Percentiles rank a stretch among this genome's conserved stretches.
phyloP scores from a whole-genome alignment of 441 rosid genomes.

The Arabidopsis hybrid region DNA sequence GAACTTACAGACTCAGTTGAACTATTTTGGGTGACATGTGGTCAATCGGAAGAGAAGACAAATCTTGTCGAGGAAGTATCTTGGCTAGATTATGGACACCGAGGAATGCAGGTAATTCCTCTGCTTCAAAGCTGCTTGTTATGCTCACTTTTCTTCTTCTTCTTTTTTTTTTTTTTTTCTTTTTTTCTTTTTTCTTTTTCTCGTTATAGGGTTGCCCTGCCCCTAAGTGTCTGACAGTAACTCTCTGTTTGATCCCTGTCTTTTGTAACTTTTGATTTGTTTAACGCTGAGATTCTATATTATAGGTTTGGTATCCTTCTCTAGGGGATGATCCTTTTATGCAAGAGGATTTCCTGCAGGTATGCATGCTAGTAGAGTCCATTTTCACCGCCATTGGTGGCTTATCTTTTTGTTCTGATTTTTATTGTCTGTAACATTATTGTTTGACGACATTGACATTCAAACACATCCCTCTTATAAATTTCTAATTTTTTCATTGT shows the following conservation, averaged over 20 bases:
- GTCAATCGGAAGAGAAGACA: slow-evolving; percentile 88
- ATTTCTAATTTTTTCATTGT: background rate
- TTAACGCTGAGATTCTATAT: slow-evolving; percentile 57
- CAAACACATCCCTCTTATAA: background rate
- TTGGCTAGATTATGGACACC: slow-evolving; percentile 97
- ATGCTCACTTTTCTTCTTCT: slow-evolving; percentile 8
- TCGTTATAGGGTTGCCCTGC: slow-evolving; percentile 11
- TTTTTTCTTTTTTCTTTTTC: background rate
- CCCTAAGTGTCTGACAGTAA: background rate
- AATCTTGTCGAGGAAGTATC: slow-evolving; percentile 96
- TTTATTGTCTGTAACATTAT: background rate
- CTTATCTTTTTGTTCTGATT: slow-evolving; percentile 24
- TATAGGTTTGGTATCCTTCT: slow-evolving; percentile 99
- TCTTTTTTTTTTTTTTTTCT: no score
- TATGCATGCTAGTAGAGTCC: slow-evolving; percentile 43
- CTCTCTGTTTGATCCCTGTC: slow-evolving; percentile 12
- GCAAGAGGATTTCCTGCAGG: slow-evolving; percentile 99
- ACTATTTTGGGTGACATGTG: slow-evolving; percentile 99
- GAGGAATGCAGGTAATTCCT: slow-evolving; percentile 97
- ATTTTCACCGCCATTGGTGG: background rate
- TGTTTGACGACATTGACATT: slow-evolving; percentile 10
- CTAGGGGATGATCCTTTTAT: slow-evolving; percentile 84
- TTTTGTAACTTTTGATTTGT: slow-evolving; percentile 51
- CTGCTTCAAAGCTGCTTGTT: slow-evolving; percentile 34
- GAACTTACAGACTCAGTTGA: slow-evolving; percentile 98